Evolutionary conservation across 139 green algal species (phyloP).

Genomic region (Closterium sp.): DNA sequence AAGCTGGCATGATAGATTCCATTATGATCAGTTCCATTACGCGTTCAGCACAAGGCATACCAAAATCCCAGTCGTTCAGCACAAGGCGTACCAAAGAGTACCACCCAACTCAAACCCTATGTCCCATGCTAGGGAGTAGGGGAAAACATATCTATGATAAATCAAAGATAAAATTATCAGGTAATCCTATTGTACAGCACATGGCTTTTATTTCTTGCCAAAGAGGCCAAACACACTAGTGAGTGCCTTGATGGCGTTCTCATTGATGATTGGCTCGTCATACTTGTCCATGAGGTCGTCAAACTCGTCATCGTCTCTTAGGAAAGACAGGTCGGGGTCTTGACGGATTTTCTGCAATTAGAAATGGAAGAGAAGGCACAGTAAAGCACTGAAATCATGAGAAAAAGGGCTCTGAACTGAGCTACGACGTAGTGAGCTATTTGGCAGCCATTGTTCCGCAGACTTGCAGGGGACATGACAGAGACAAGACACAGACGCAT

Average conservation of each 20-base stretch:
- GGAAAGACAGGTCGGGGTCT: constrained; percentile 81
- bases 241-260: constrained; percentile 71
- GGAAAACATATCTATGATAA: no score
- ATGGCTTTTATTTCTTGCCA: constrained; percentile 25
- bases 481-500: no score
- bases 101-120: no score
- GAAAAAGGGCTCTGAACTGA: neutral
- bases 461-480: no score
- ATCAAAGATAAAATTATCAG: neutral
- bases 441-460: neutral
- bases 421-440: no score
- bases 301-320: constrained; percentile 47
- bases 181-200: neutral
- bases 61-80: no score
- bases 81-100: no score
- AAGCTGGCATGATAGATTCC: no score
- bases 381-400: neutral
- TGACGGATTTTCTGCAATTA: constrained; percentile 57
- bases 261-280: constrained; percentile 93
- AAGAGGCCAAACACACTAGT: constrained; percentile 62
- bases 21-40: no score
- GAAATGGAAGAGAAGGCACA: neutral
- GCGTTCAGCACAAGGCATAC: no score
- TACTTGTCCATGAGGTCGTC: constrained; percentile 74
- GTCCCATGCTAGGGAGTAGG: no score